Evolutionary conservation across 257 asterid genomes (phyloP), one percentile per base, ranked within the genome.

Genomic region (Linderniella brevidens): DNA sequence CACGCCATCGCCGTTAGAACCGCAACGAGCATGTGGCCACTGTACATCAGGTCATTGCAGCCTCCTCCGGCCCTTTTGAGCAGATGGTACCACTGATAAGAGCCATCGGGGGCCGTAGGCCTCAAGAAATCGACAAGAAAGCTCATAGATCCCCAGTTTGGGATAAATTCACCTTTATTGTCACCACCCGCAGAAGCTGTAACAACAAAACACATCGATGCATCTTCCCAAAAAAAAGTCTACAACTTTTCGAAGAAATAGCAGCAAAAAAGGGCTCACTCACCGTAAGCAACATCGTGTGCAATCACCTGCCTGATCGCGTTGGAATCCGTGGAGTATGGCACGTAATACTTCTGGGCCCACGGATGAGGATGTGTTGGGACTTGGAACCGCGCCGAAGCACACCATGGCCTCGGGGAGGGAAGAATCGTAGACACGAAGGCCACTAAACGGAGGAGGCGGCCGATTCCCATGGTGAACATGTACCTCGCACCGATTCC

Each of bases 401-500:
- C 98, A 48, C 98, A 90, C 98, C 98, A 90, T 17, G 98, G 98
- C 16, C 98, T 82, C 39, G 98, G 77, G 42, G 98, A 90, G 60
- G 98, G 98, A 51, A 90, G 59, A 70, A 85, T 81, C 25, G 98
- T 90, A 15, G 98, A 90, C 37, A 85, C 69, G 59, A 90, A 90
- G 42, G 92, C 76, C 60, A 85, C 58, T 46, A 93, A 67, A 8
- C 98, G 79, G 58, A 90, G 94, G 62, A 90, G 78, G 52, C 98
- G 80, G 13, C 98, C 98, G 8, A 85, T 63, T 38, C 87, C 98
- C 98, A 90, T 90, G 16, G 98, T 79, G 74, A 90, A 85, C 82
- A 90, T 85, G 69, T 81, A 90, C 56, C 96, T 68, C 41, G 96
- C 96, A 47, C 75, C 96, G 50, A 90, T 58, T 53, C 98, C 98